phyloP scores from a whole-genome alignment of 306 rosid genomes.

The Prunus mongolica region DNA sequence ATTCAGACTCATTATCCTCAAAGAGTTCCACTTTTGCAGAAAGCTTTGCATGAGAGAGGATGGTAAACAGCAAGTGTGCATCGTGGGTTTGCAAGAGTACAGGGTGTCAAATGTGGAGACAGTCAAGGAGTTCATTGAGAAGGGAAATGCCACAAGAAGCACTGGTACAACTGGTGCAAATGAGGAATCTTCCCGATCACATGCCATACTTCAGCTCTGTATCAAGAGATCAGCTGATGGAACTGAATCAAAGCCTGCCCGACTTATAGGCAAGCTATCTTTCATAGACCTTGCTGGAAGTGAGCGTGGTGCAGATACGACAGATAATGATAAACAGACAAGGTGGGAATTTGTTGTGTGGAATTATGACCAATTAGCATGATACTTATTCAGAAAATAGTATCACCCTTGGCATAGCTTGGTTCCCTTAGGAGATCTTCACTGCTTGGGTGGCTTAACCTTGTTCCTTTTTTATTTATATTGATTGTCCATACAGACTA shows the following conservation, averaged over 20 bases:
- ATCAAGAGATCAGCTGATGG: slow-evolving; percentile 67
- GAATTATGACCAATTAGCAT: not conserved
- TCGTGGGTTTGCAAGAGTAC: slow-evolving; percentile 84
- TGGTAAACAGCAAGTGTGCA: slow-evolving; percentile 89
- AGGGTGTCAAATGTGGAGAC: slow-evolving; percentile 61
- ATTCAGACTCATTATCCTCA: slow-evolving; percentile 23
- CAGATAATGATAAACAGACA: slow-evolving; percentile 76
- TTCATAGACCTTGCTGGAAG: slow-evolving; percentile 90
- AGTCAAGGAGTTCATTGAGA: slow-evolving; percentile 66
- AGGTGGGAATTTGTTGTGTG: slow-evolving; percentile 35
- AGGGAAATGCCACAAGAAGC: slow-evolving; percentile 69
- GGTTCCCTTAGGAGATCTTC: not conserved
- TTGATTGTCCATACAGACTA: not conserved
- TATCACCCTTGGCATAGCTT: not conserved
- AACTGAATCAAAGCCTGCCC: slow-evolving; percentile 61
- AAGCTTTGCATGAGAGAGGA: slow-evolving; percentile 88
- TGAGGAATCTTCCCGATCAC: slow-evolving; percentile 87
- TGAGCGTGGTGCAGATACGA: slow-evolving; percentile 85
- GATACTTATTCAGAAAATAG: not conserved
- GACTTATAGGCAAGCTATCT: slow-evolving; percentile 71
- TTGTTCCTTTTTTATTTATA: too few species aligned
- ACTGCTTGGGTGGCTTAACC: too few species aligned
- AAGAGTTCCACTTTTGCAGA: slow-evolving; percentile 41
- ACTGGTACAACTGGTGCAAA: slow-evolving; percentile 86
- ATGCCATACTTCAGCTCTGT: slow-evolving; percentile 85